These are phyloP conservation scores for Urochloa ruziziensis DNA, from an alignment of 176 grass and related monocot species.

Conservation along the genomic window DNA sequence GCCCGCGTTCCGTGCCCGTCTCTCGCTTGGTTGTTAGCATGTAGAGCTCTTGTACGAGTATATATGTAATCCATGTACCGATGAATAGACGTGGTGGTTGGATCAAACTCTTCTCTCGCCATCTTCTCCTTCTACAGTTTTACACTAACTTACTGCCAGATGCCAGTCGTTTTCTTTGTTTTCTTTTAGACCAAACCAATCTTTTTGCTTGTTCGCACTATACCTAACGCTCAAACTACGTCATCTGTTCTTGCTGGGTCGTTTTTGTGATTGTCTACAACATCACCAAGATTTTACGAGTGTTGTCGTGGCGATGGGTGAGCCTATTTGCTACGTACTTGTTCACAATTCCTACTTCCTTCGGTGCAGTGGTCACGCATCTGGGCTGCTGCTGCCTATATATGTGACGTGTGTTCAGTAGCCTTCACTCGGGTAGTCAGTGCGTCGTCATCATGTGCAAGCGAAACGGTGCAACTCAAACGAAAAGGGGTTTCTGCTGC, in stretches of 20 bases:
- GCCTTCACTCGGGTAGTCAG: background rate
- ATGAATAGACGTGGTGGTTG: too few species aligned
- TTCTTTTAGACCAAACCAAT: too few species aligned
- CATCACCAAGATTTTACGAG: background rate
- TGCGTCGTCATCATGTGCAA: background rate
- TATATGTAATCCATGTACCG: too few species aligned
- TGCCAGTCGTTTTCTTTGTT: background rate
- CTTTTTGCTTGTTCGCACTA: background rate
- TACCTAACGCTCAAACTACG: background rate
- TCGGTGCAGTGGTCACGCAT: background rate
- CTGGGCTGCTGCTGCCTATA: background rate
- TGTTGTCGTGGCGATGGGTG: too few species aligned
- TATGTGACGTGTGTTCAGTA: background rate
- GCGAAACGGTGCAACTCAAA: too few species aligned
- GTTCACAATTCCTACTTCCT: background rate
- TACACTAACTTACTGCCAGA: background rate
- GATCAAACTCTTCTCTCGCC: too few species aligned
- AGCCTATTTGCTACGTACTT: too few species aligned
- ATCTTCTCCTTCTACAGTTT: too few species aligned
- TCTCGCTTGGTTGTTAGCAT: too few species aligned
- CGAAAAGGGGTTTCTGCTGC: too few species aligned
- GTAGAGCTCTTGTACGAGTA: too few species aligned
- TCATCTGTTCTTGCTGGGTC: background rate
- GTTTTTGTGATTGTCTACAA: background rate
- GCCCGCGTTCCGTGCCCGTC: too few species aligned